Evolutionary conservation across 2,329 filamentous ascomycete species (phyloP), one percentile per base, ranked within the genome.

Genomic region (Fusarium euwallaceae): DNA sequence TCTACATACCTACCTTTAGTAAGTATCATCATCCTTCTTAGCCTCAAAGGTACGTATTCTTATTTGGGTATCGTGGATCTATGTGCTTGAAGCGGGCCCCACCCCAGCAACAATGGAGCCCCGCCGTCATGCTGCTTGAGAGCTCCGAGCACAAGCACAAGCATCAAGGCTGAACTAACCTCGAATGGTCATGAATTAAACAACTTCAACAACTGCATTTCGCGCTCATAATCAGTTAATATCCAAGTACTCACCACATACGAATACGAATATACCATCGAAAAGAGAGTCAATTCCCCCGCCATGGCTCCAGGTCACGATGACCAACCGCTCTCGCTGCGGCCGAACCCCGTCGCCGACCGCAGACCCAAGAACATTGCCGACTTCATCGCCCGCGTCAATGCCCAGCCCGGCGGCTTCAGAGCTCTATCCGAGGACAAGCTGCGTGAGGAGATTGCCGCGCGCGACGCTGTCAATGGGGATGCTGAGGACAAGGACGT

Each of bases 381-480:
- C 66, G 89, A 93, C 56, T 92, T 96, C 76, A 95, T 98, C 76
- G 86, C 89, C 67, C 94, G 95, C 75, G 92, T 98, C 79, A 93
- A 95, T 76, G 92, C 97, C 78, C 92, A 93, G 70, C 78, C 83
- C 1, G 94, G 94, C 16, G 94, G 94, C 27, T 97, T 98, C 81
- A 92, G 94, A 69, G 88, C 92, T 76, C 87, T 98, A 73, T 94
- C 91, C 60, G 94, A 97, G 82, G 88, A 91, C 61, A 88, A 91
- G 51, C 85, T 98, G 41, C 88, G 88, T 60, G 89, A 92, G 39
- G 92, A 97, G 78, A 92, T 97, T 61, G 86, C 48, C 82, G 85
- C 29, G 82, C 86, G 83, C 22, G 71, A 75, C 9, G 73, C 69
- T n/a, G 66, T 85, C 58, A 84, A 88, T 45, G 85, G 83, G 36